Evolutionary conservation across 139 green algal genomes (phyloP).

Genomic region (Asterochloris sp.): DNA sequence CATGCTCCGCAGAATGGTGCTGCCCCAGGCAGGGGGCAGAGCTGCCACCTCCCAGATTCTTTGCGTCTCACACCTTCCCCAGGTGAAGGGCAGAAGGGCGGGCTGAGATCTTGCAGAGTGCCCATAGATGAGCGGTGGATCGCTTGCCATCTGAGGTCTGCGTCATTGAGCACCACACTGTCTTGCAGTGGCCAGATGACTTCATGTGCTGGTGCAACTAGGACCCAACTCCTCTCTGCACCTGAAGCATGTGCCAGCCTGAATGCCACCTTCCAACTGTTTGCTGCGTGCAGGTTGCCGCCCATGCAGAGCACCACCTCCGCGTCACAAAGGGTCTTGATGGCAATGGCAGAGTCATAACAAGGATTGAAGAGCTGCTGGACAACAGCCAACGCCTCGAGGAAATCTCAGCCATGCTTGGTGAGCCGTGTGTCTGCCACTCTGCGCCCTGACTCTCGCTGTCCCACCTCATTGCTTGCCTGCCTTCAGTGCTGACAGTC

Average conservation of each 20-base stretch:
- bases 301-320: conserved; percentile 65
- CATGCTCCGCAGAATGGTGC: conserved; percentile 60
- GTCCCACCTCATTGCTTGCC: not conserved
- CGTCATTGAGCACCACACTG: not conserved
- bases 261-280: not conserved
- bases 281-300: conserved; percentile 59
- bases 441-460: not conserved
- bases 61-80: conserved; percentile 75
- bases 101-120: not conserved
- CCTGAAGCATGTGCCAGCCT: not conserved
- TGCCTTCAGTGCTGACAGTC: not conserved
- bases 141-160: not conserved
- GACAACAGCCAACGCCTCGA: conserved; percentile 27
- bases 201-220: not conserved
- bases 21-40: no score
- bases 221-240: not conserved
- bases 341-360: conserved; percentile 35
- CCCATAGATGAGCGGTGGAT: not conserved
- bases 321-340: conserved; percentile 50
- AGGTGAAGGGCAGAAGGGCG: conserved; percentile 32
- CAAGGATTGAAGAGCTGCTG: conserved; percentile 40
- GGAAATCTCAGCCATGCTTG: conserved; percentile 76
- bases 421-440: conserved; percentile 1
- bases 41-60: conserved; percentile 61
- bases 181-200: not conserved